Conservation (phyloP, 768 basidiomycete species). For the Suillus fuscotomentosus region DNA sequence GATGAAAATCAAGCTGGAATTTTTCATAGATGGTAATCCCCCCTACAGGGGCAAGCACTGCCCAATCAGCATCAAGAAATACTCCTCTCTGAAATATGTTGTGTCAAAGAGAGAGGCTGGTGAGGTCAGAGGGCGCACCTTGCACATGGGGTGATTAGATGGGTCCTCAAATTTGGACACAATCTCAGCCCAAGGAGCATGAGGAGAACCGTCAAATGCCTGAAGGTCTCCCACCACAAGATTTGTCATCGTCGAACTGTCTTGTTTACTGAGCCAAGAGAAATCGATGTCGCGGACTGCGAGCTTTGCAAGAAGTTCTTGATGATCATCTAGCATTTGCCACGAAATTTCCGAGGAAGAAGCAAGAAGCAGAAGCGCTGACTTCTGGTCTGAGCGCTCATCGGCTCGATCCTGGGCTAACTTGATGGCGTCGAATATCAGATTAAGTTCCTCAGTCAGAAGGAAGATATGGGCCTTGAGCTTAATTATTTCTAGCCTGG, state of each 20-base stretch:
- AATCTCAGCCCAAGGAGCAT: conserved; percentile 87
- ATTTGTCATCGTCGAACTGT: conserved; percentile 81
- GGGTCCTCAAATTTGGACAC: conserved; percentile 75
- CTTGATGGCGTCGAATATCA: conserved; percentile 85
- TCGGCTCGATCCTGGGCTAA: conserved; percentile 76
- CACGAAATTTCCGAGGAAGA: conserved; percentile 87
- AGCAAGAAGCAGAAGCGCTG: conserved; percentile 77
- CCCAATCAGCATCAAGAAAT: conserved; percentile 80
- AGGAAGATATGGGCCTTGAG: conserved; percentile 72
- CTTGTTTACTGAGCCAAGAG: conserved; percentile 82
- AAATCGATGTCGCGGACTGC: conserved; percentile 78
- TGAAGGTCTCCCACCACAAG: conserved; percentile 73
- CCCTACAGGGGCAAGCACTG: conserved; percentile 83
- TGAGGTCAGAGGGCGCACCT: conserved; percentile 41
- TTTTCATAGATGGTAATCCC: conserved; percentile 88
- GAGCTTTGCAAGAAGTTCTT: conserved; percentile 79
- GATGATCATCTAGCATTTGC: conserved; percentile 79
- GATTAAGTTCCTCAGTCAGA: conserved; percentile 74
- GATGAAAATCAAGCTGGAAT: conserved; percentile 81
- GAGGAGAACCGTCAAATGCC: conserved; percentile 82
- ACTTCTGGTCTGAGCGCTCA: conserved; percentile 68
- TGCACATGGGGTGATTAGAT: conserved; percentile 65
- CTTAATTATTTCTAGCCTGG: conserved; percentile 57
- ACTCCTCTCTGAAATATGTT: conserved; percentile 51
- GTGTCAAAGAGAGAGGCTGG: conserved; percentile 8